Evolutionary conservation across 2,329 filamentous ascomycete species (phyloP).

Genomic region (Pseudocercospora cruenta): DNA sequence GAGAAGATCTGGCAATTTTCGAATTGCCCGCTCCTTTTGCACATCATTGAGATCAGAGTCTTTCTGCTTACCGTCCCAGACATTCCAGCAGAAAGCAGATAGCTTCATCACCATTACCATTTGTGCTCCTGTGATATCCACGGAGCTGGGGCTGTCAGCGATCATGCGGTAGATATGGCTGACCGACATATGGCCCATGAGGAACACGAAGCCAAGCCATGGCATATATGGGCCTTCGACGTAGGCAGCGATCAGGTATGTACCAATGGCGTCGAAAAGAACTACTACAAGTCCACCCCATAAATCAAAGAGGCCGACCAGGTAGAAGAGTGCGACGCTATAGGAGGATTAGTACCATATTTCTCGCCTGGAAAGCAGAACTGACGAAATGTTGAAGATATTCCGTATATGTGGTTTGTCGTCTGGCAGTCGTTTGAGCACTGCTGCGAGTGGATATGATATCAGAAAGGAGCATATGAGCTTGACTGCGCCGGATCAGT

Average conservation of each 20-base stretch:
- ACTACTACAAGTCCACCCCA: slow-evolving; percentile 84
- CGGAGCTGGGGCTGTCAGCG: slow-evolving; percentile 63
- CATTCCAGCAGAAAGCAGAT: slow-evolving; percentile 95
- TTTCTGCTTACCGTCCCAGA: slow-evolving; percentile 85
- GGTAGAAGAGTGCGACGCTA: slow-evolving; percentile 83
- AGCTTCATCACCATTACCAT: slow-evolving; percentile 99
- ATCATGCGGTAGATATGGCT: slow-evolving; percentile 85
- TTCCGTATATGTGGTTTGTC: slow-evolving; percentile 83
- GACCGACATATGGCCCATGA: slow-evolving; percentile 94
- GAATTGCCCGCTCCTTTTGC: slow-evolving; percentile 80
- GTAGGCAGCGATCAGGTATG: slow-evolving; percentile 82
- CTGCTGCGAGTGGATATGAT: slow-evolving; percentile 85
- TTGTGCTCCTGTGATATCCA: slow-evolving; percentile 92
- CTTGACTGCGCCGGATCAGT: slow-evolving; percentile 67
- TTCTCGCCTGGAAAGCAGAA: neutral
- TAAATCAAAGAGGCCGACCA: slow-evolving; percentile 89
- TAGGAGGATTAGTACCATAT: slow-evolving; percentile 9
- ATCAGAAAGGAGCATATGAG: slow-evolving; percentile 87
- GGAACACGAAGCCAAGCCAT: slow-evolving; percentile 90
- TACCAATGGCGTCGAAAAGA: slow-evolving; percentile 74
- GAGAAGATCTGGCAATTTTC: slow-evolving; percentile 71
- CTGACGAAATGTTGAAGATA: slow-evolving; percentile 76
- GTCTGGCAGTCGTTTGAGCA: slow-evolving; percentile 90
- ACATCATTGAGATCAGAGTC: slow-evolving; percentile 79
- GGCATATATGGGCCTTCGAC: slow-evolving; percentile 92